These are phyloP conservation scores for Vaccinium myrtillus DNA, from an alignment of 148 eudicot genomes.

Conservation along the genomic window DNA sequence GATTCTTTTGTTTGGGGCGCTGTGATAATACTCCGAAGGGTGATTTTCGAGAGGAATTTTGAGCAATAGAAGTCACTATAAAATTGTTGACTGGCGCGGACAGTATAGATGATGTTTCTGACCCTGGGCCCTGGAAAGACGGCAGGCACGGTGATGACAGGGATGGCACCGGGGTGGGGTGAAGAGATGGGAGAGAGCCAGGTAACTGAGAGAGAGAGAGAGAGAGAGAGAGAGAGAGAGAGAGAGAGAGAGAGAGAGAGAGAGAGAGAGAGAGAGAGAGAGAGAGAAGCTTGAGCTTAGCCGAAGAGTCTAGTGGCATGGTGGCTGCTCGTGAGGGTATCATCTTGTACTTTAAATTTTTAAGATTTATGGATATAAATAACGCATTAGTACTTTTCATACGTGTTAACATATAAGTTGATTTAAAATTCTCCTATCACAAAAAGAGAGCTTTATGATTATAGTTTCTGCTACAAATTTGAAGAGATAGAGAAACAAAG, in stretches of 20 bases:
- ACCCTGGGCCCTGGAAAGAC: neutral
- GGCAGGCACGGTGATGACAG: neutral
- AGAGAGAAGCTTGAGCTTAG: neutral
- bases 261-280: neutral
- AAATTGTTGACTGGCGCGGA: neutral
- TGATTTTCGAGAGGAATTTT: neutral
- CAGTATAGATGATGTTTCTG: neutral
- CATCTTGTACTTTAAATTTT: neutral
- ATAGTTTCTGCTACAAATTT: neutral
- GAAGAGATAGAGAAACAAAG: neutral
- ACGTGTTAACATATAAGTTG: neutral
- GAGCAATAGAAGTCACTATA: neutral
- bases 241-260: neutral
- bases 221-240: neutral
- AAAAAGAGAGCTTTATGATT: neutral
- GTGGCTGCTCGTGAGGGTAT: neutral
- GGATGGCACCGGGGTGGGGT: neutral
- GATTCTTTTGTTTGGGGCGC: neutral
- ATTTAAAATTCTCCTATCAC: neutral
- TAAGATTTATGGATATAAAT: neutral
- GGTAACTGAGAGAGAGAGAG: neutral
- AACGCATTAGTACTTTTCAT: neutral
- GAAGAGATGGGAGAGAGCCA: neutral
- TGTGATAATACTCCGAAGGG: neutral
- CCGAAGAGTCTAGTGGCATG: too few species aligned